Evolutionary conservation across 2,329 filamentous ascomycete genomes (phyloP).

Genomic region (Ceratocystis diversiconidia): DNA sequence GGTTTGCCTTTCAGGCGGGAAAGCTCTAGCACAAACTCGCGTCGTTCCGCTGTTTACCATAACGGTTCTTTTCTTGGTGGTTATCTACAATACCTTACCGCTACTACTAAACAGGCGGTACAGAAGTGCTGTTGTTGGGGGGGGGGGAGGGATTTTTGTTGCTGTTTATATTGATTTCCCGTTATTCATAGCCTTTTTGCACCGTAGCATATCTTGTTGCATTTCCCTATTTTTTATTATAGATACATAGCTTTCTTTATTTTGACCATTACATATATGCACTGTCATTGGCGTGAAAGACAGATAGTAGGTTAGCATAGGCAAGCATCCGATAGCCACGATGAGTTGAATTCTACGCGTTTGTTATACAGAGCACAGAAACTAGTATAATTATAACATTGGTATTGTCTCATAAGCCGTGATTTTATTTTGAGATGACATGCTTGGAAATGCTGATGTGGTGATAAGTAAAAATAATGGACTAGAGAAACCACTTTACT

Average conservation of each 20-base stretch:
- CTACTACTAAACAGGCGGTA: background rate
- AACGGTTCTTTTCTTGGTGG: background rate
- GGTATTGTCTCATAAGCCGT: conserved; percentile 5
- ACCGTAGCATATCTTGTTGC: background rate
- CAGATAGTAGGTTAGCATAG: background rate
- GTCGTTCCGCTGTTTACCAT: background rate
- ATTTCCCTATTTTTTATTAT: background rate
- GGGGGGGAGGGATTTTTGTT: background rate
- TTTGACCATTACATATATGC: background rate
- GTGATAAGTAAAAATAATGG: conserved; percentile 9
- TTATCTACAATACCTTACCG: background rate
- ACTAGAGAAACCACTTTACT: conserved; percentile 4
- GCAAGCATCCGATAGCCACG: background rate
- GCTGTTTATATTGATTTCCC: background rate
- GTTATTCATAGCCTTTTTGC: conserved; percentile 1
- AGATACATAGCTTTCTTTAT: background rate
- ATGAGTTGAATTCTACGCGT: background rate
- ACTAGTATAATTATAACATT: background rate
- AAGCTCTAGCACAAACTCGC: background rate
- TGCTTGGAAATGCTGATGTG: conserved; percentile 13
- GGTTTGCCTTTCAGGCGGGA: background rate
- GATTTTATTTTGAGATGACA: conserved; percentile 12
- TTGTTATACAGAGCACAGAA: background rate
- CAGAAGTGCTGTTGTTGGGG: background rate
- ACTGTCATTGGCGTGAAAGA: background rate